Conservation (phyloP, 768 basidiomycete species). For the Rhodotorula taiwanensis region DNA sequence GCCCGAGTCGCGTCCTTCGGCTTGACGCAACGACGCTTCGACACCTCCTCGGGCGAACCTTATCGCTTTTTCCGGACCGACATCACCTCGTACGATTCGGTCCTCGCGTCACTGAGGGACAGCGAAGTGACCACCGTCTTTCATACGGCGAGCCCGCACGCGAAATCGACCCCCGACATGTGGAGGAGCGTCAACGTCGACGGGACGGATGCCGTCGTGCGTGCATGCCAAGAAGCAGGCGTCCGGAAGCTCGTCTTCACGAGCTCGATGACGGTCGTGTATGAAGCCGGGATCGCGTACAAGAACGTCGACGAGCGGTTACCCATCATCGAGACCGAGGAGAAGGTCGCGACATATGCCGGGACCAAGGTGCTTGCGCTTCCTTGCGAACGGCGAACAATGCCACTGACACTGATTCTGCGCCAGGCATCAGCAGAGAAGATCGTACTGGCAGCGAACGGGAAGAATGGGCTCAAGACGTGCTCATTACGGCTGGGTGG, state of each 20-base stretch:
- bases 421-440: conserved; percentile 64
- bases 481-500: conserved; percentile 85
- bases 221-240: conserved; percentile 62
- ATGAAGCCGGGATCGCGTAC: conserved; percentile 63
- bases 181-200: conserved; percentile 91
- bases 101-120: conserved; percentile 66
- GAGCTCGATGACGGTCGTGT: conserved; percentile 83
- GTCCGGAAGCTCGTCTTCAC: conserved; percentile 89
- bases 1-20: conserved; percentile 75
- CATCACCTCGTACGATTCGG: conserved; percentile 66
- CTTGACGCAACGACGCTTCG: conserved; percentile 60
- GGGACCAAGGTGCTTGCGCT: conserved; percentile 59
- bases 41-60: not conserved
- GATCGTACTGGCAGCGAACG: conserved; percentile 76
- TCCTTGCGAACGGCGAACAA: not conserved
- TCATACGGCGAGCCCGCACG: conserved; percentile 76
- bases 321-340: conserved; percentile 54
- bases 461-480: conserved; percentile 71
- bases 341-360: conserved; percentile 81
- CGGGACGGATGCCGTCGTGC: conserved; percentile 76
- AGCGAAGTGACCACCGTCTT: conserved; percentile 79
- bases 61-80: conserved; percentile 65
- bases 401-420: not conserved
- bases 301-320: conserved; percentile 82
- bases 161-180: conserved; percentile 54